phyloP scores from a whole-genome alignment of 352 stramenopile species.

The Globisporangium viniferum region DNA sequence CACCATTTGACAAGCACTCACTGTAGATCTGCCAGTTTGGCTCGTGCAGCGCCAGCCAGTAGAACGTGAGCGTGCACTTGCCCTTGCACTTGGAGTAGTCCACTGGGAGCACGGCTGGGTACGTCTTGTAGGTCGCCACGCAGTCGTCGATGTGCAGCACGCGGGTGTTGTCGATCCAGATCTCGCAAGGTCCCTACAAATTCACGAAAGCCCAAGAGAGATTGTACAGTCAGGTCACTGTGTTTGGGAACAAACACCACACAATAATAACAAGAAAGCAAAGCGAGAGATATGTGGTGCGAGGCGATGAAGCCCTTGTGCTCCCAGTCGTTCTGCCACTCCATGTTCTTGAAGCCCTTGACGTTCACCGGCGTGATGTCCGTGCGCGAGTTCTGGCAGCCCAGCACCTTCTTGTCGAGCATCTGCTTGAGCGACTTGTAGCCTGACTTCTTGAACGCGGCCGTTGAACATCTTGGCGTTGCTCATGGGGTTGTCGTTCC shows the following conservation, averaged over 20 bases:
- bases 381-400: conserved; percentile 26
- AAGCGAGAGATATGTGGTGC: conserved; percentile 19
- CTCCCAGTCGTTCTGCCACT: conserved; percentile 51
- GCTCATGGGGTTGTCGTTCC: conserved; percentile 36
- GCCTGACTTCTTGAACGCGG: conserved; percentile 29
- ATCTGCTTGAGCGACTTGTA: conserved; percentile 30
- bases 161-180: conserved; percentile 38
- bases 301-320: conserved; percentile 38
- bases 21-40: conserved; percentile 54
- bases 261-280: neutral
- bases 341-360: conserved; percentile 30
- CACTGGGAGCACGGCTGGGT: conserved; percentile 46
- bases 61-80: conserved; percentile 52
- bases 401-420: conserved; percentile 27
- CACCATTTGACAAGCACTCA: neutral
- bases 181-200: conserved; percentile 27
- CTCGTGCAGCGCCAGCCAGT: conserved; percentile 55
- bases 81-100: conserved; percentile 48
- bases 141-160: conserved; percentile 45
- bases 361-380: conserved; percentile 32
- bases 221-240: neutral
- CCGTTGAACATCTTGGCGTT: conserved; percentile 46
- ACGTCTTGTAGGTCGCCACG: conserved; percentile 26
- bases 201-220: neutral
- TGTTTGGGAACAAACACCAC: neutral